Conservation (phyloP, 495 filamentous ascomycete genomes). For the Penicillium roqueforti region DNA sequence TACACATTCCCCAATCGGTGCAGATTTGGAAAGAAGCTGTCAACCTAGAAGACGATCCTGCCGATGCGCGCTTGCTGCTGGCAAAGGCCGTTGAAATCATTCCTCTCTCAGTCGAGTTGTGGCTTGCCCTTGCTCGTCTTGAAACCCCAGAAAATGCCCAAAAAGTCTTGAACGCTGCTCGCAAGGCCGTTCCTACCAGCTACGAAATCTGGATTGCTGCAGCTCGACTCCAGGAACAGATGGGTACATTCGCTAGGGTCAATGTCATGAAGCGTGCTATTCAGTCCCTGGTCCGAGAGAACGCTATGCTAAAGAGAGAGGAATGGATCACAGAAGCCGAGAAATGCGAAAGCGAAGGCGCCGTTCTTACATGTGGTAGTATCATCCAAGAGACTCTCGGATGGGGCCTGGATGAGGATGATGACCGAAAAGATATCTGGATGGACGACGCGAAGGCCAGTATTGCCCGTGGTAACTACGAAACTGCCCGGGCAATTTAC, state of each 20-base stretch:
- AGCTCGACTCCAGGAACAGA: conserved; percentile 85
- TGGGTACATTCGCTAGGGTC: conserved; percentile 65
- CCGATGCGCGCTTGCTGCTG: conserved; percentile 79
- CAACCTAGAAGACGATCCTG: conserved; percentile 85
- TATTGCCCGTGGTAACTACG: conserved; percentile 73
- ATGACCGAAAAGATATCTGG: conserved; percentile 93
- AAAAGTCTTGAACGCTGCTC: conserved; percentile 89
- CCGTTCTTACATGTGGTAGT: conserved; percentile 74
- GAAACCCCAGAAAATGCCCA: conserved; percentile 88
- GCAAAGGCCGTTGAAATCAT: conserved; percentile 94
- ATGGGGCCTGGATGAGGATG: conserved; percentile 92
- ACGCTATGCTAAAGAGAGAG: conserved; percentile 93
- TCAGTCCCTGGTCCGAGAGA: conserved; percentile 82
- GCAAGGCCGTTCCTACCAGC: conserved; percentile 86
- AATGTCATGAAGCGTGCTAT: conserved; percentile 94
- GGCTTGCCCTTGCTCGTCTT: conserved; percentile 86
- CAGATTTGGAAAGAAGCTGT: conserved; percentile 97
- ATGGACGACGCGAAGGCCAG: conserved; percentile 83
- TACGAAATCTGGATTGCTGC: conserved; percentile 97
- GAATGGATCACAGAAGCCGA: conserved; percentile 96
- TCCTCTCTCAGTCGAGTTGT: conserved; percentile 86
- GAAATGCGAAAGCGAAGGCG: conserved; percentile 89
- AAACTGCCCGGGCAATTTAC: conserved; percentile 89
- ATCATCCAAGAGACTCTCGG: conserved; percentile 93
- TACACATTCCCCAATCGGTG: conserved; percentile 87